Conservation (phyloP, 345 rosid species). For the Carallia brachiata region DNA sequence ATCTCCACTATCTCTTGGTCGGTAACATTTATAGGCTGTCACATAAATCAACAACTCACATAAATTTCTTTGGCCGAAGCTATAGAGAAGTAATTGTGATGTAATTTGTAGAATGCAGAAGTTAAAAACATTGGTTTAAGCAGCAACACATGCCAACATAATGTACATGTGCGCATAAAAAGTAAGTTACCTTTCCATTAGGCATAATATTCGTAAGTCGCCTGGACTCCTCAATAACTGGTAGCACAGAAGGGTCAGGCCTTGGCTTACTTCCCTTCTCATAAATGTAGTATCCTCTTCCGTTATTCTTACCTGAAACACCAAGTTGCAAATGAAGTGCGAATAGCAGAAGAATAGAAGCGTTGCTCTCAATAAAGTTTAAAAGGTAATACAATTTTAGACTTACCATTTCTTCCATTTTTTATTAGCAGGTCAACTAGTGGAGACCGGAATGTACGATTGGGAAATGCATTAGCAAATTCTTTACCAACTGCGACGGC, state of each 20-base stretch:
- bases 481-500: slow-evolving; percentile 57
- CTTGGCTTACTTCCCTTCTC: slow-evolving; percentile 80
- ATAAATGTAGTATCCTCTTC: slow-evolving; percentile 79
- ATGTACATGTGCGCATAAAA: slow-evolving; percentile 8
- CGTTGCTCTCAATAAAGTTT: background rate
- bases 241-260: slow-evolving; percentile 75
- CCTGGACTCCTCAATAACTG: slow-evolving; percentile 71
- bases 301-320: slow-evolving; percentile 77
- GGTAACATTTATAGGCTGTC: slow-evolving; percentile 69
- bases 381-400: background rate
- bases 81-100: background rate
- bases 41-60: slow-evolving; percentile 12
- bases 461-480: slow-evolving; percentile 61
- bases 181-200: slow-evolving; percentile 67
- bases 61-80: slow-evolving; percentile 13
- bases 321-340: slow-evolving; percentile 6
- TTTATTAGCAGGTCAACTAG: slow-evolving; percentile 64
- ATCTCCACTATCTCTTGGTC: slow-evolving; percentile 88
- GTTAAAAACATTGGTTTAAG: background rate
- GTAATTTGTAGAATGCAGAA: background rate
- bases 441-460: slow-evolving; percentile 60
- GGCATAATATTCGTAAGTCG: slow-evolving; percentile 76
- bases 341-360: background rate
- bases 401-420: slow-evolving; percentile 77
- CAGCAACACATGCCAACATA: slow-evolving; percentile 1